Evolutionary conservation across 1,284 basidiomycete genomes (phyloP).

Genomic region (Peniophora sp.): DNA sequence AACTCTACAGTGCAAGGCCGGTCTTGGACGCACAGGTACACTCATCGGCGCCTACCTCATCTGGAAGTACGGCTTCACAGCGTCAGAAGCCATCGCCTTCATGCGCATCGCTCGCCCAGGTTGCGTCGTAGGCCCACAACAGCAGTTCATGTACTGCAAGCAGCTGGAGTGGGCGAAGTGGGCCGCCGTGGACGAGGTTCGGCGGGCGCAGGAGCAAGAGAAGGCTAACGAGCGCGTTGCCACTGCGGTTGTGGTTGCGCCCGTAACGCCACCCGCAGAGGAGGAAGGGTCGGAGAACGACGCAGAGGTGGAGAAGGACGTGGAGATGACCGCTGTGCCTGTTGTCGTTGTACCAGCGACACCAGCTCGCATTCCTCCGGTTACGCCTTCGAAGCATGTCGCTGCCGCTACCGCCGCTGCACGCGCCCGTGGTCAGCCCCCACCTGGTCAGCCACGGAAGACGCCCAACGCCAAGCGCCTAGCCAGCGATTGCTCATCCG

Average conservation of each 20-base stretch:
- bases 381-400: constrained; percentile 71
- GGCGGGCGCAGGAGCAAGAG: constrained; percentile 33
- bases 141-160: constrained; percentile 96
- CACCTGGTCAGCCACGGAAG: constrained; percentile 80
- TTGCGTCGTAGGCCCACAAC: constrained; percentile 90
- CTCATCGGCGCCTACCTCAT: constrained; percentile 96
- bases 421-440: constrained; percentile 57
- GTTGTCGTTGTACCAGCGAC: constrained; percentile 24
- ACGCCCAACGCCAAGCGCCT: constrained; percentile 71
- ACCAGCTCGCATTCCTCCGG: constrained; percentile 43
- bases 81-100: constrained; percentile 93
- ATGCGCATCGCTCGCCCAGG: constrained; percentile 97
- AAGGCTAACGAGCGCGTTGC: constrained; percentile 27
- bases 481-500: constrained; percentile 40
- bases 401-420: constrained; percentile 56
- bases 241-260: constrained; percentile 49
- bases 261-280: constrained; percentile 76
- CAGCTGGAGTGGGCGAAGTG: constrained; percentile 92
- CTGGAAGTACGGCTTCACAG: constrained; percentile 99
- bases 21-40: constrained; percentile 88
- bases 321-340: constrained; percentile 18
- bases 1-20: constrained; percentile 77
- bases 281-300: constrained; percentile 48
- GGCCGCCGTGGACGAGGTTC: constrained; percentile 76
- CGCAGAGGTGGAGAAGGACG: constrained; percentile 28